A percentile compares a stretch with the other conserved stretches of the same genome.
phyloP scores from a whole-genome alignment of 202 grass and related monocot species.

The Saccharum hybrid region DNA sequence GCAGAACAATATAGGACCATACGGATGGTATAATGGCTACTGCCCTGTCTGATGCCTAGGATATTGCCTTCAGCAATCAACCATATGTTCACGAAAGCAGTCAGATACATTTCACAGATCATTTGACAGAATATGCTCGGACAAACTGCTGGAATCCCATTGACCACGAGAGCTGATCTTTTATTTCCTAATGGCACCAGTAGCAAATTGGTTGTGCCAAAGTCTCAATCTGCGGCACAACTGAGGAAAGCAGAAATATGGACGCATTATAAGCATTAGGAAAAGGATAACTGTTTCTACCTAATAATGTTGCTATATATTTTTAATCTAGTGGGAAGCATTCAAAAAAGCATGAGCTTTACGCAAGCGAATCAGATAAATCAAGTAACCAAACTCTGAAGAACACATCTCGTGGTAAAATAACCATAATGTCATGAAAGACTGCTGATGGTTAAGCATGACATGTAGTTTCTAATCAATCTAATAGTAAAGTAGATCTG shows the following conservation, averaged over 20 bases:
- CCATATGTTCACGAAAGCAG: too few relatives aligned
- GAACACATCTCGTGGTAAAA: background rate
- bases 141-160: background rate
- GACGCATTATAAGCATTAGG: background rate
- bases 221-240: background rate
- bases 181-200: slow-evolving; percentile 16
- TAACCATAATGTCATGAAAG: background rate
- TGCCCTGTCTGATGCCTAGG: background rate
- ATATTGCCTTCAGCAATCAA: slow-evolving; percentile 18
- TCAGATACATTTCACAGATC: too few relatives aligned
- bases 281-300: background rate
- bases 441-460: background rate
- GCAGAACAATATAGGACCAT: background rate
- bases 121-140: too few relatives aligned
- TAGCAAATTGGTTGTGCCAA: slow-evolving; percentile 2
- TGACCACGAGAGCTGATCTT: background rate
- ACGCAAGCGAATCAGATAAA: background rate
- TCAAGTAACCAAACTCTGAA: background rate
- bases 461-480: background rate
- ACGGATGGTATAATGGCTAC: background rate
- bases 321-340: background rate
- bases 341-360: background rate
- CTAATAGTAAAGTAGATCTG: background rate
- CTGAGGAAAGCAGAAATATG: slow-evolving; percentile 1
- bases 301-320: background rate